phyloP scores from a whole-genome alignment of 371 early-diverging fungal species.

The Mortierella sp. region DNA sequence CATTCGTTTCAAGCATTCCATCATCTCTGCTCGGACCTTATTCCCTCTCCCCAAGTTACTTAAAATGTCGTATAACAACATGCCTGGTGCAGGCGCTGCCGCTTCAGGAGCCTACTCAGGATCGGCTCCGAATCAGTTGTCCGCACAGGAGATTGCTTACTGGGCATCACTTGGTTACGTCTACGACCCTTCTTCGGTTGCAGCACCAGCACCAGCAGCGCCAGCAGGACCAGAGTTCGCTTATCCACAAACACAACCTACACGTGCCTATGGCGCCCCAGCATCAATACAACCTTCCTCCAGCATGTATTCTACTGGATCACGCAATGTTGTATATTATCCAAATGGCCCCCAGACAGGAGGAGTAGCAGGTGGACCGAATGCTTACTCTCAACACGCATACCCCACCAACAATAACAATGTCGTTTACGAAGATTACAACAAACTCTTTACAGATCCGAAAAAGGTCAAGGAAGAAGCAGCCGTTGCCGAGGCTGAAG shows the following conservation, averaged over 20 bases:
- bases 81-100: neutral
- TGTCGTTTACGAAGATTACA: constrained; percentile 36
- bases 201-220: constrained; percentile 4
- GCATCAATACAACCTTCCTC: no score
- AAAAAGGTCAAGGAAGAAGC: constrained; percentile 45
- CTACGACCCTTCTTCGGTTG: constrained; percentile 31
- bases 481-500: constrained; percentile 36
- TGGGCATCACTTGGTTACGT: constrained; percentile 49
- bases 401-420: neutral
- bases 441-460: constrained; percentile 45
- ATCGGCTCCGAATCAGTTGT: constrained; percentile 21
- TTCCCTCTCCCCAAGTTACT: neutral
- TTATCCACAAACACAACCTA: no score
- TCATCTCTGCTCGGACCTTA: no score
- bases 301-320: neutral
- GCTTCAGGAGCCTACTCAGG: neutral
- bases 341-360: constrained; percentile 2
- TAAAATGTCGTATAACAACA: constrained; percentile 31
- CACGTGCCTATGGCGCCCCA: no score
- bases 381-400: neutral
- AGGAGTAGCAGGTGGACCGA: neutral
- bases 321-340: constrained; percentile 1
- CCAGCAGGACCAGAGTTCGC: neutral
- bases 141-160: constrained; percentile 49
- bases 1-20: no score